Evolutionary conservation across 805 yeast genomes (phyloP), one percentile per base, ranked within the genome.

Genomic region (Teunomyces tritomae): DNA sequence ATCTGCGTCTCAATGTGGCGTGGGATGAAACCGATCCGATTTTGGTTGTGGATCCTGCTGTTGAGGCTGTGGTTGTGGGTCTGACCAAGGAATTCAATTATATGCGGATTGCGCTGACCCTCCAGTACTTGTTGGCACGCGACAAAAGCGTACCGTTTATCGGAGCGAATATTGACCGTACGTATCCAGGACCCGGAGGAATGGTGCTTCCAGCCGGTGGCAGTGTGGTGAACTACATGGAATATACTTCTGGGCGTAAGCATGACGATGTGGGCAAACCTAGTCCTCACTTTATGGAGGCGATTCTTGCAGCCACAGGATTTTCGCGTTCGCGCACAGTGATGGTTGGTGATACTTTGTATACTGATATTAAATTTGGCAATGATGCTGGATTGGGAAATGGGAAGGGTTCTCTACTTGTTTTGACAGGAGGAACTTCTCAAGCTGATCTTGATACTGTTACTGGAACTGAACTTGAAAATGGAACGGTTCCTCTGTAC

Each of bases 351-450:
- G 76, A 71, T 49, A 71, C 76, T 3, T 54, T 71, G 34, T 71
- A 71, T 49, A 71, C 76, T 2, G 76, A 71, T 49, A 70, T 71
- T 50, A 71, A 71, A 51, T 70, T 71, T 52, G 76, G 74, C 3
- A 71, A 70, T 47, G 76, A 71, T 48, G 74, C 74, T 1, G 48
- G 56, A 1, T 54, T 70, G 35, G 74, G 73, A 0, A 61, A 63
- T 20, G 59, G 54, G 1, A 53, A 56, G 3, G 67, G 70, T 0
- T 54, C 72, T 1, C 48, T 70, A 29, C 57, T 71, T 50, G 74
- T 70, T 9, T 55, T 70, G 43, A 55, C 68, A 7, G 76, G 76
- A 2, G 75, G 75, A 1, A 63, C 71, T 13, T 62, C 57, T 44
- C 40, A 44, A 29, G 46, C 42, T 2, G 71, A 67, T 43, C 56